Conservation (phyloP, 2,329 filamentous ascomycete genomes). For the Epichloe elymi region DNA sequence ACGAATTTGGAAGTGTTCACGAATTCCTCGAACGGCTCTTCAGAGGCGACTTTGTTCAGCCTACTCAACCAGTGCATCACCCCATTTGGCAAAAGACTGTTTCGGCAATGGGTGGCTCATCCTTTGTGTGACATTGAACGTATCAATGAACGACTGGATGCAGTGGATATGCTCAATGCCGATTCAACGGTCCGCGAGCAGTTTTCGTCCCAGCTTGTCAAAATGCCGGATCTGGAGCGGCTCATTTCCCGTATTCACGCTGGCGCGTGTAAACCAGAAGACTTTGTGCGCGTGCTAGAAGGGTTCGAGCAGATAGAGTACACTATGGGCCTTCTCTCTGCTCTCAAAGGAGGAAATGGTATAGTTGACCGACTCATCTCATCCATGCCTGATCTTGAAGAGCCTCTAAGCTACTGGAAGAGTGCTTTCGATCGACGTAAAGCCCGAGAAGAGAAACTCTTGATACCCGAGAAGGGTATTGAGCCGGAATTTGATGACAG, state of each 20-base stretch:
- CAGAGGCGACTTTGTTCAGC: conserved; percentile 76
- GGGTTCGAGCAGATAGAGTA: conserved; percentile 98
- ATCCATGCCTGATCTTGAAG: conserved; percentile 72
- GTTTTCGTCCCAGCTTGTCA: conserved; percentile 76
- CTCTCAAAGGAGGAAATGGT: conserved; percentile 64
- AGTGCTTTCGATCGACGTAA: conserved; percentile 76
- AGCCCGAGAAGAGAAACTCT: conserved; percentile 64
- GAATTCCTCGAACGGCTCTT: conserved; percentile 77
- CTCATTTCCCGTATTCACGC: conserved; percentile 92
- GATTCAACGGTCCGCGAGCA: conserved; percentile 70
- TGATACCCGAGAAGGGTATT: conserved; percentile 76
- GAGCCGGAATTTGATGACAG: conserved; percentile 88
- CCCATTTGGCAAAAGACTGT: conserved; percentile 90
- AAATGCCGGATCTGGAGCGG: conserved; percentile 87
- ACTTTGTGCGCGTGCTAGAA: conserved; percentile 87
- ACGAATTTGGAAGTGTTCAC: conserved; percentile 97
- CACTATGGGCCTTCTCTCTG: conserved; percentile 66
- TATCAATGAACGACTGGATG: conserved; percentile 89
- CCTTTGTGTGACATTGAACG: conserved; percentile 73
- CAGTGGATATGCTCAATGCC: conserved; percentile 82
- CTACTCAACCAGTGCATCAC: conserved; percentile 91
- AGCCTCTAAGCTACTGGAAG: conserved; percentile 72
- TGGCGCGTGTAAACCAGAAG: conserved; percentile 74
- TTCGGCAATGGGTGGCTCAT: conserved; percentile 95
- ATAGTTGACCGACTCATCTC: conserved; percentile 73